Evolutionary conservation across 768 basidiomycete genomes (phyloP).

Genomic region (Lactarius vividus): DNA sequence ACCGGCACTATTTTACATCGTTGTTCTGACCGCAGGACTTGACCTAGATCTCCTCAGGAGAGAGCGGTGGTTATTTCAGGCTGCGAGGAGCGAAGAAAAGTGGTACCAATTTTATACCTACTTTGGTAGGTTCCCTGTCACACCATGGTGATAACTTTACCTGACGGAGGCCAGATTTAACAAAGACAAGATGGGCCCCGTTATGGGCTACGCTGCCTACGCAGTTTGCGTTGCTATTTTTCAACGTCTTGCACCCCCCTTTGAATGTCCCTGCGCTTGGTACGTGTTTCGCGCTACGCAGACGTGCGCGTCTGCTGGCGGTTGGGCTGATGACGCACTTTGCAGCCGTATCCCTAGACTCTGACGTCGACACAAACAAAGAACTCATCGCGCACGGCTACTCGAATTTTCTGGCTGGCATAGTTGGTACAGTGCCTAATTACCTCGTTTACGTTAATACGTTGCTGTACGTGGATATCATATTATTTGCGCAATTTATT

Average conservation of each 20-base stretch:
- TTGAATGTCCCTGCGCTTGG: conserved; percentile 89
- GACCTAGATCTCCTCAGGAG: conserved; percentile 58
- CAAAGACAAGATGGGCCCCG: conserved; percentile 55
- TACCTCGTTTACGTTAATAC: conserved; percentile 90
- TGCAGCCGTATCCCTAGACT: conserved; percentile 80
- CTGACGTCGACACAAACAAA: conserved; percentile 87
- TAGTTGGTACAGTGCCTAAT: conserved; percentile 83
- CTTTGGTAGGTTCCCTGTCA: conserved; percentile 50
- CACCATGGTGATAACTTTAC: not conserved
- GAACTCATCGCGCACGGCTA: conserved; percentile 93
- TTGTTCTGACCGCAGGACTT: conserved; percentile 61
- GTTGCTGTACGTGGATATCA: conserved; percentile 20
- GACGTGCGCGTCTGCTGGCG: not conserved
- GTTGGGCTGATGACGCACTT: not conserved
- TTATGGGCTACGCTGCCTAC: conserved; percentile 88
- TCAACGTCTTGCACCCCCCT: conserved; percentile 82
- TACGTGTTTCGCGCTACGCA: conserved; percentile 32
- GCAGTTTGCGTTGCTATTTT: conserved; percentile 88
- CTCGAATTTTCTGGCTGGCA: conserved; percentile 81
- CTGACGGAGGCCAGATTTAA: conserved; percentile 48
- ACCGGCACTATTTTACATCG: conserved; percentile 78
- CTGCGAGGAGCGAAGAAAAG: conserved; percentile 43
- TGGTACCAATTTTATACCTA: conserved; percentile 90
- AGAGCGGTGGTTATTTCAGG: conserved; percentile 86
- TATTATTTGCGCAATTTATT: conserved; percentile 15